Conservation (phyloP, 257 asterid genomes). For the Thymus mandschuricus region DNA sequence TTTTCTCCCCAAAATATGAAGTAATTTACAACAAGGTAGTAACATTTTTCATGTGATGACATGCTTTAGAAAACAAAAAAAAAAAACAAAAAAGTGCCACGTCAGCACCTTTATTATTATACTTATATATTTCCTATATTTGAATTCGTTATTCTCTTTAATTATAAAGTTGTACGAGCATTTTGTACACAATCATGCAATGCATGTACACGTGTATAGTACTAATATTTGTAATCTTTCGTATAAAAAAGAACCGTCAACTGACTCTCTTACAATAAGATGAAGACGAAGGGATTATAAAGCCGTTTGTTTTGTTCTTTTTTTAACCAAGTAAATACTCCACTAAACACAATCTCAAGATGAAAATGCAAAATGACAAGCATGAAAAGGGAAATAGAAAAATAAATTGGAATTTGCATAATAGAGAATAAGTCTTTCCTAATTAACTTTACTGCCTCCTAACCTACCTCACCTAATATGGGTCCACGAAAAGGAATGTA, state of each 20-base stretch:
- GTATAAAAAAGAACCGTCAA: no score
- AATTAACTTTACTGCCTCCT: slow-evolving; percentile 47
- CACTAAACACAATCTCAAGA: background rate
- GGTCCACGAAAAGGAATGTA: slow-evolving; percentile 57
- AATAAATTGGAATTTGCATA: slow-evolving; percentile 29
- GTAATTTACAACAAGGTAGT: background rate
- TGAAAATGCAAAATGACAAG: background rate
- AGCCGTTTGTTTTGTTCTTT: background rate
- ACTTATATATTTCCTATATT: background rate
- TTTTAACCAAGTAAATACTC: background rate
- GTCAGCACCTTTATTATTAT: background rate
- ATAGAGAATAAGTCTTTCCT: slow-evolving; percentile 42
- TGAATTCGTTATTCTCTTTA: background rate
- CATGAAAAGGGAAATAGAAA: background rate
- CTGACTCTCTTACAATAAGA: no score
- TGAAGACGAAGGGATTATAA: no score
- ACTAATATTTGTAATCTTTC: no score
- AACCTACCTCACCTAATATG: slow-evolving; percentile 60
- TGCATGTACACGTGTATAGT: no score
- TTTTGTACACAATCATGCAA: no score
- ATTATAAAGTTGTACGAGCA: background rate
- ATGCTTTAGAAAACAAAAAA: background rate
- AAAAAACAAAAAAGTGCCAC: background rate
- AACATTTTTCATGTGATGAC: background rate
- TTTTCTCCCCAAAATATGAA: background rate